Conservation (phyloP, 163 green algal species). For the Trebouxiophyceae sp. region DNA sequence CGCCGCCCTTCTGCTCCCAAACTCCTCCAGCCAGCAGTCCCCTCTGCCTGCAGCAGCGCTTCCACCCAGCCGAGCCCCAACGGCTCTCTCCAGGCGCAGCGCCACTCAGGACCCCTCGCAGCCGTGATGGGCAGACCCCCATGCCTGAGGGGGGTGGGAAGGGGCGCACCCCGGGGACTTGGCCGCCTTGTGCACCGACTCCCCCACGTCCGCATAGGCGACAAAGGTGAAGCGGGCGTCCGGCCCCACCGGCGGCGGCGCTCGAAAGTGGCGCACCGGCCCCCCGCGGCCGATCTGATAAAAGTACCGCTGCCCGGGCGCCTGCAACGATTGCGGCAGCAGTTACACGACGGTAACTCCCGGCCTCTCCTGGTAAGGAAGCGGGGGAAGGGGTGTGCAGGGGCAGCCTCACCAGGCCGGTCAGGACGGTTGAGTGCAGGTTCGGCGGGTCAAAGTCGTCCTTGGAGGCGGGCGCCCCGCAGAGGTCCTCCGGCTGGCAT, state of each 20-base stretch:
- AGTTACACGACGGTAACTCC: too few relatives aligned
- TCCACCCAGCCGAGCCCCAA: too few relatives aligned
- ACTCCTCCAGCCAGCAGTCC: background rate
- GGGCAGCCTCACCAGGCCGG: constrained; percentile 10
- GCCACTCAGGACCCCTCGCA: background rate
- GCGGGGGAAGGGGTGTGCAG: too few relatives aligned
- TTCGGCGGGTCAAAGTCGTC: constrained; percentile 14
- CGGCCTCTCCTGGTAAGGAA: too few relatives aligned
- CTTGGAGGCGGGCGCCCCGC: constrained; percentile 22
- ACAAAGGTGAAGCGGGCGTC: constrained; percentile 26
- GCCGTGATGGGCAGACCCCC: too few relatives aligned
- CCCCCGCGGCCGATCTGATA: constrained; percentile 8
- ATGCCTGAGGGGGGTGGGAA: too few relatives aligned
- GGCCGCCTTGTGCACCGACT: constrained; percentile 20
- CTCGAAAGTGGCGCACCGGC: constrained; percentile 13
- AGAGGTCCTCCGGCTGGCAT: constrained; percentile 37
- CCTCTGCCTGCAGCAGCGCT: background rate
- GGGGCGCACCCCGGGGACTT: constrained; percentile 38
- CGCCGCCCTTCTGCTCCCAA: background rate
- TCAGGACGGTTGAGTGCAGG: constrained; percentile 26
- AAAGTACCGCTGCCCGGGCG: constrained; percentile 12
- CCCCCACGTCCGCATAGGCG: constrained; percentile 41
- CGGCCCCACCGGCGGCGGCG: constrained; percentile 14
- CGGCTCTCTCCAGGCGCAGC: too few relatives aligned
- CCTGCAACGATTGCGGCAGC: constrained; percentile 5